phyloP scores from a whole-genome alignment of 2,329 filamentous ascomycete species.

The Tolypocladium capitatum region DNA sequence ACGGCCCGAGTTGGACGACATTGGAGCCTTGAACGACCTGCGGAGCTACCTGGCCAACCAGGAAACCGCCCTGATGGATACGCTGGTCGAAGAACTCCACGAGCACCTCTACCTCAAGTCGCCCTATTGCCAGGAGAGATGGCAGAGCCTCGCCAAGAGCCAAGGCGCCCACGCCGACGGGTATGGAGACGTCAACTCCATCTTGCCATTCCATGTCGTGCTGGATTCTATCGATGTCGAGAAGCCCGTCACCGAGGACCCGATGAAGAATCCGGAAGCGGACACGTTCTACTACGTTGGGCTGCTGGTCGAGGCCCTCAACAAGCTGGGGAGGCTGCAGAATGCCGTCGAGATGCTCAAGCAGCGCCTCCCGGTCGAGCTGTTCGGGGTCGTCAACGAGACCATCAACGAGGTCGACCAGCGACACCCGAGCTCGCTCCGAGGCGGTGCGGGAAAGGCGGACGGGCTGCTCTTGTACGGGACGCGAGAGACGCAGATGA shows the following conservation, averaged over 20 bases:
- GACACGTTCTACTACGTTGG: conserved; percentile 92
- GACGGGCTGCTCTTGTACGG: conserved; percentile 50
- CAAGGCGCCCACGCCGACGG: conserved; percentile 41
- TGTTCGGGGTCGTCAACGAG: conserved; percentile 88
- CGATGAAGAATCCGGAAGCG: conserved; percentile 83
- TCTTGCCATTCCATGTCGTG: conserved; percentile 44
- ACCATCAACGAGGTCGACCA: conserved; percentile 90
- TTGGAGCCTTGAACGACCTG: conserved; percentile 77
- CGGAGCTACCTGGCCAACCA: conserved; percentile 85
- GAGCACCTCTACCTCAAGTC: conserved; percentile 97
- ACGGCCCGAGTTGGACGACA: conserved; percentile 79
- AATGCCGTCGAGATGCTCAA: conserved; percentile 81
- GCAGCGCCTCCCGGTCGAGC: conserved; percentile 81
- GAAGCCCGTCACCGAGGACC: conserved; percentile 62
- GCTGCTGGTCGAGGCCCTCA: conserved; percentile 75
- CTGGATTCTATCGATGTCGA: conserved; percentile 49
- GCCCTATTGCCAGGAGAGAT: conserved; percentile 90
- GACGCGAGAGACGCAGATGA: conserved; percentile 59
- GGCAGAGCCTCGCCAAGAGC: conserved; percentile 67
- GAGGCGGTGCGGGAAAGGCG: conserved; percentile 38
- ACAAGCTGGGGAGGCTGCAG: conserved; percentile 78
- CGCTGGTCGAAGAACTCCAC: conserved; percentile 91
- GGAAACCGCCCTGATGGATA: conserved; percentile 82
- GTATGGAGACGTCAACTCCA: conserved; percentile 29
- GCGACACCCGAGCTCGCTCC: conserved; percentile 72